Base-by-base conservation (phyloP, 306 rosid genomes). In the Cyamopsis tetragonoloba region DNA sequence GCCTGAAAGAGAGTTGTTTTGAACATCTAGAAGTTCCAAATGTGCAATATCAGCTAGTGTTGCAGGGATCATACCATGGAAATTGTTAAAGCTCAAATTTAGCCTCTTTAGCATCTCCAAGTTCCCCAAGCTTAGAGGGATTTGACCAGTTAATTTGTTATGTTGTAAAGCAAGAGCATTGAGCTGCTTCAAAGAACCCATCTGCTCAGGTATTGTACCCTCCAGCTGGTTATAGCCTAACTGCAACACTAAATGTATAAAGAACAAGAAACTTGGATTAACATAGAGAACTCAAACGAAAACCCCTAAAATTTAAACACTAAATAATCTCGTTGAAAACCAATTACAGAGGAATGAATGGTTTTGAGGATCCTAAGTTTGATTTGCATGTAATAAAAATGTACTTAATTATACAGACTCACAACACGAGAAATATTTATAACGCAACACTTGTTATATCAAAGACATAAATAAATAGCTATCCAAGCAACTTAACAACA, bases 1-100 rank as follows among this genome's bases (percentile, higher is more conserved):
- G 5, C 98, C 98, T 3, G 83, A 76, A 47, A 91, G 83, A 68
- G 88, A 74, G 70, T 91, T 91, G 77, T 89, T 87, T 56, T n/a
- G 86, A 50, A 91, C 44, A 57, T 87, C 86, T 7, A 88, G 68
- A 72, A 66, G 60, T 80, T 83, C 74, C 77, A 91, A 43, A 42
- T 54, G 56, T 43, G 76, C 58, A 65, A 86, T 65, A 49, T 30
- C 30, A 12, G 84, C 86, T 51, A 91, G 63, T 44, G 55, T 78
- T 11, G 70, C 42, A 18, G 98, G 98, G 41, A 91, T 70, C 19
- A 30, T 0, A 15, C 95, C 96, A 44, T 4, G 74, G 71, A 91
- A 79, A 55, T 67, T 73, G 68, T 91, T 91, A 43, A 74, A 88
- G 84, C 98, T 87, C 75, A 91, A 66, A 79, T 88, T 81, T 39